Percentiles rank a stretch among this genome's conserved stretches.
Conservation (phyloP, 805 yeast species). For the Metschnikowia vanudenii region DNA sequence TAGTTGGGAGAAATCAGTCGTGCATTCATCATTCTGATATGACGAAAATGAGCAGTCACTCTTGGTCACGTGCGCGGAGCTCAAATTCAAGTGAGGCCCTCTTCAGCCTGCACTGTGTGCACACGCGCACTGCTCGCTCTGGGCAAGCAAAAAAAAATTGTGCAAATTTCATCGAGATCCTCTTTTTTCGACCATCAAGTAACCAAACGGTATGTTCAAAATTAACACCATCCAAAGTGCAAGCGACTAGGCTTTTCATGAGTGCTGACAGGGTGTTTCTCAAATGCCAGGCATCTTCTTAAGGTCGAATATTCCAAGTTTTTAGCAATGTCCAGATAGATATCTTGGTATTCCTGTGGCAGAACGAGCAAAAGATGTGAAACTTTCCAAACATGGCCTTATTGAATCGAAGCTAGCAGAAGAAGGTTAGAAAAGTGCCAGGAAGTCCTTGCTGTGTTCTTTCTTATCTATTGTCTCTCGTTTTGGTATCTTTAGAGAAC, state of each 20-base stretch:
- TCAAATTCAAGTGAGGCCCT: neutral
- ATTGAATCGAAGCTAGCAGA: no score
- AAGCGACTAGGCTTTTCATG: neutral
- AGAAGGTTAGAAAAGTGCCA: no score
- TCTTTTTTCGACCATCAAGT: slow-evolving; percentile 15
- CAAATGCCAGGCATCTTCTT: neutral
- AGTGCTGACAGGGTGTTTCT: neutral
- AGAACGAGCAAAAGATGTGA: no score
- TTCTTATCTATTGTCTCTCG: no score
- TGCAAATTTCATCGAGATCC: slow-evolving; percentile 1
- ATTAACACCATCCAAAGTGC: slow-evolving; percentile 1
- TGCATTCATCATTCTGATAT: neutral
- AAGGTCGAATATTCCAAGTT: no score
- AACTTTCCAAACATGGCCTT: no score
- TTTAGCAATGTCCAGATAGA: no score
- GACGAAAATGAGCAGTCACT: slow-evolving; percentile 8
- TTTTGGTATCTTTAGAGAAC: no score
- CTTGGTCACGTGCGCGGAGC: slow-evolving; percentile 13
- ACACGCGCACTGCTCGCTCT: slow-evolving; percentile 9
- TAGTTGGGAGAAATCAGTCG: no score
- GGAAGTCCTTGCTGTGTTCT: no score
- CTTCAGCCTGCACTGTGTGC: slow-evolving; percentile 1
- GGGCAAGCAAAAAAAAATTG: slow-evolving; percentile 12
- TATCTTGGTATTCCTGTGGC: no score
- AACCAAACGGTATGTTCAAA: slow-evolving; percentile 19